Conservation (phyloP, 129 eudicot genomes). For the Ambrosia trifida region DNA sequence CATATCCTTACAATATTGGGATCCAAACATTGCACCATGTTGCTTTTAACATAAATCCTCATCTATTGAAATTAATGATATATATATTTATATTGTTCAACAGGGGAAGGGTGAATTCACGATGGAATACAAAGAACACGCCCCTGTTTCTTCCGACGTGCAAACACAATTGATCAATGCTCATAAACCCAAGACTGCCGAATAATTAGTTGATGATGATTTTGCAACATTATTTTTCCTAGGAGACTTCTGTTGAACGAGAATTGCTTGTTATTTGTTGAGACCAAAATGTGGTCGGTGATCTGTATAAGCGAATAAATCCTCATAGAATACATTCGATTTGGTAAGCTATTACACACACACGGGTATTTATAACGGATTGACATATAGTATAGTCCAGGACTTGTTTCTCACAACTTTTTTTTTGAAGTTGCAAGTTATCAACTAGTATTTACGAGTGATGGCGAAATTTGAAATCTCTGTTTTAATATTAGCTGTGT, state of each 20-base stretch:
- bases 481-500: too few relatives aligned
- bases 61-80: neutral
- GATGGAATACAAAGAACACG: constrained; percentile 90
- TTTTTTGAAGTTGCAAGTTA: neutral
- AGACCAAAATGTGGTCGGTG: constrained; percentile 40
- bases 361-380: neutral
- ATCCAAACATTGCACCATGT: neutral
- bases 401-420: neutral
- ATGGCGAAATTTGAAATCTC: neutral
- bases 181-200: constrained; percentile 61
- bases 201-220: constrained; percentile 23
- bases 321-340: constrained; percentile 21
- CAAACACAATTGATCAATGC: constrained; percentile 76
- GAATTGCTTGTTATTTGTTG: constrained; percentile 21
- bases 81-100: constrained; percentile 5
- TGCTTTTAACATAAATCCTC: neutral
- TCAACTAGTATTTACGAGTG: neutral
- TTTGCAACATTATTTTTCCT: neutral
- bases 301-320: constrained; percentile 36
- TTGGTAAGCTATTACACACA: constrained; percentile 17
- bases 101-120: constrained; percentile 99
- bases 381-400: neutral
- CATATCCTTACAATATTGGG: neutral
- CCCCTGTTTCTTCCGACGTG: constrained; percentile 79
- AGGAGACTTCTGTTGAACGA: neutral